Base-by-base conservation (phyloP, 2,329 filamentous ascomycete species). In the Colletotrichum lentis region DNA sequence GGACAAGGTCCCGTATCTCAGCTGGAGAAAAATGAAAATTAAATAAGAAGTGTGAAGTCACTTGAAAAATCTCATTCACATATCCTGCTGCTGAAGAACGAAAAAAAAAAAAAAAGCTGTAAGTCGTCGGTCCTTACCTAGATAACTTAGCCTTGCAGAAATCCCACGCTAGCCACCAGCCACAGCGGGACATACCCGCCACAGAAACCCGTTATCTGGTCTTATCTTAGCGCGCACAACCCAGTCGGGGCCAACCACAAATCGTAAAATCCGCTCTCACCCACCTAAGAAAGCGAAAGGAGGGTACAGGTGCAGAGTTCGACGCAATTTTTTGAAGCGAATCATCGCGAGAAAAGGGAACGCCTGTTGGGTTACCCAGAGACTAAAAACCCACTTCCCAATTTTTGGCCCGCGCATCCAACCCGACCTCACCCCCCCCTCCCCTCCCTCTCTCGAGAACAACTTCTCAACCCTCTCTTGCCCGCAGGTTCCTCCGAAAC, bases 151-250 rank as follows among this genome's bases (percentile, higher is more conserved):
- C 70, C 66, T 71, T 71, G 69, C 69, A 71, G 69, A 54, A 73
- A 71, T 71, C 72, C 22, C 73, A 66, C 43, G 58, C 41, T 39
- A 22, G 8, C 12, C 62, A 68, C 55, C 54, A 71, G 71, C 71
- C 71, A 71, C 66, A 70, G 71, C 64, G 71, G 71, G 70, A 69
- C 69, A 64, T 1, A 44, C 1, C 27, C 58, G 73, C 74, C 64
- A 64, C 74, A 69, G 8, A 24, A 49, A 71, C 65, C 73, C 67
- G 66, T 74, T 72, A 67, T 70, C 68, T 39, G 16, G 20, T 8
- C 62, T 64, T 84, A 84, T 84, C 83, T 83, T 84, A 84, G 82
- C 81, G 83, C 82, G 81, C 83, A 85, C 83, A 85, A 84, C 80
- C 81, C 78, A 77, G 78, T 77, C 76, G 70, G 71, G 72, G 71